A percentile compares a stretch with the other conserved stretches of the same genome.
Evolutionary conservation across 1,284 basidiomycete genomes (phyloP).

Genomic region (Pseudozyma tsukubaensis): DNA sequence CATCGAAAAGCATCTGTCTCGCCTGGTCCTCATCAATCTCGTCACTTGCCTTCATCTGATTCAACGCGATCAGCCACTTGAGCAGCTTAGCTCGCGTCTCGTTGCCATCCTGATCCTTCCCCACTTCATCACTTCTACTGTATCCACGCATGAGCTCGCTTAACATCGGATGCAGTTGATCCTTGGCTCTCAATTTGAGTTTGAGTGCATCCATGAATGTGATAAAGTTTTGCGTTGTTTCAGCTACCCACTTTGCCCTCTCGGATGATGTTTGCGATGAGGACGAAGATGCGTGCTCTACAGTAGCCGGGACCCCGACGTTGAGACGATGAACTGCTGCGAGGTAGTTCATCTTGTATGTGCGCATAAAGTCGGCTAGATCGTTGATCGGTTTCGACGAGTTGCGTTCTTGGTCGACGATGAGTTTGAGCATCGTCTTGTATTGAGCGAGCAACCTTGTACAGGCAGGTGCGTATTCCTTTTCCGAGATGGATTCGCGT

Average conservation of each 20-base stretch:
- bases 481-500: conserved; percentile 84
- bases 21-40: conserved; percentile 96
- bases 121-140: conserved; percentile 51
- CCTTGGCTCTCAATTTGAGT: conserved; percentile 90
- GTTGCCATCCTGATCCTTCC: conserved; percentile 89
- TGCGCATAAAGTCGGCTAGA: conserved; percentile 81
- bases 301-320: conserved; percentile 94
- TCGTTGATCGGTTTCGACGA: conserved; percentile 49
- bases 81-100: conserved; percentile 93
- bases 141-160: conserved; percentile 89
- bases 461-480: conserved; percentile 96
- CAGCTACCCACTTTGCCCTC: conserved; percentile 96
- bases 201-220: conserved; percentile 99
- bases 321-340: conserved; percentile 89
- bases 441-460: conserved; percentile 91
- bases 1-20: conserved; percentile 94
- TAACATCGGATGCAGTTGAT: conserved; percentile 92
- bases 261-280: conserved; percentile 75
- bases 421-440: conserved; percentile 94
- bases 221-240: conserved; percentile 94
- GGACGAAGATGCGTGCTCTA: conserved; percentile 79
- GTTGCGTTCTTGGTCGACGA: conserved; percentile 79
- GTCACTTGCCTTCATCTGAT: conserved; percentile 95
- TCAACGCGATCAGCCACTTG: conserved; percentile 94
- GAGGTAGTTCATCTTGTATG: conserved; percentile 94